These are phyloP conservation scores for Aspergillus ibericus DNA, from an alignment of 2,329 filamentous ascomycete genomes.

Conservation along the genomic window DNA sequence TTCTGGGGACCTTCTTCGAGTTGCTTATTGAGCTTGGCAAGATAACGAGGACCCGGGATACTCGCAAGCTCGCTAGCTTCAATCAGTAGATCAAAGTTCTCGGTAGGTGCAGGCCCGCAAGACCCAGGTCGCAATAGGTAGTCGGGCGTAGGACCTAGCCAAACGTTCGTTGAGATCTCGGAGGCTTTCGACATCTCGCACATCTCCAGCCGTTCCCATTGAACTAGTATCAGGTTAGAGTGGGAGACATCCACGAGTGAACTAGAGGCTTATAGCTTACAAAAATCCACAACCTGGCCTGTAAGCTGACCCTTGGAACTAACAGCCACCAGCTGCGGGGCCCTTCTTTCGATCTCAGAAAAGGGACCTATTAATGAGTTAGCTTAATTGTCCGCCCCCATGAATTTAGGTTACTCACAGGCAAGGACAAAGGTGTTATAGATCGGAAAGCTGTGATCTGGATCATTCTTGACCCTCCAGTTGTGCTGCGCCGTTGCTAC, in stretches of 20 bases:
- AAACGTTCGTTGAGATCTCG: conserved; percentile 87
- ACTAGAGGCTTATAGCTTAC: conserved; percentile 43
- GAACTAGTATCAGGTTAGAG: conserved; percentile 48
- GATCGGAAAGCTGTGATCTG: conserved; percentile 55
- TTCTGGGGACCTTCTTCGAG: conserved; percentile 53
- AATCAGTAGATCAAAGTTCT: conserved; percentile 75
- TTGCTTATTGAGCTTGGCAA: conserved; percentile 64
- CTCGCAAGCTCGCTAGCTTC: conserved; percentile 85
- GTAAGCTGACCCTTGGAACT: conserved; percentile 71
- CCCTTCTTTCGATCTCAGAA: conserved; percentile 66
- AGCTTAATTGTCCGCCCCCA: conserved; percentile 13
- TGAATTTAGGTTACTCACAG: conserved; percentile 44
- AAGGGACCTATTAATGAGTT: conserved; percentile 59
- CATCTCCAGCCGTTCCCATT: conserved; percentile 90
- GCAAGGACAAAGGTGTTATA: conserved; percentile 85
- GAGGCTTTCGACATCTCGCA: conserved; percentile 86
- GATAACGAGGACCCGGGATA: conserved; percentile 66
- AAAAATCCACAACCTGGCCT: conserved; percentile 81
- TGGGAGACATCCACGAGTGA: neutral
- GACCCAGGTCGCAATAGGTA: conserved; percentile 50
- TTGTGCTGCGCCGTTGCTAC: conserved; percentile 74
- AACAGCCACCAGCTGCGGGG: conserved; percentile 71
- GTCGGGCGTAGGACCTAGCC: conserved; percentile 83
- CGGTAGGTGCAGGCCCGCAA: conserved; percentile 50
- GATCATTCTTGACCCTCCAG: conserved; percentile 68